These are phyloP conservation scores for Diphasiastrum complanatum DNA, from an alignment of 83 land plant species.

Conservation along the genomic window DNA sequence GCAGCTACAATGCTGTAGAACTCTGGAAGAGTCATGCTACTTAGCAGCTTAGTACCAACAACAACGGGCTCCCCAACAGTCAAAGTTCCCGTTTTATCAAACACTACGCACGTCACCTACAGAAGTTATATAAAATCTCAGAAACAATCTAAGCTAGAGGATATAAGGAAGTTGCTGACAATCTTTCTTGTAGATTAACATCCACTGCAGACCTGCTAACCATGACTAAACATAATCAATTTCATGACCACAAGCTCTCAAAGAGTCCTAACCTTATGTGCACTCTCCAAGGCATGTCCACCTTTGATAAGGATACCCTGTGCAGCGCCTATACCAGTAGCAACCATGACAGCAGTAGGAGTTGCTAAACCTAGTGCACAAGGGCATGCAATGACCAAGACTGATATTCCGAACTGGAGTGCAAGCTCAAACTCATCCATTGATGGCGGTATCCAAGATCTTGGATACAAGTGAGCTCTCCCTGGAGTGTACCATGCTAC, in stretches of 20 bases:
- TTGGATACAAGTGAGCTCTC: neutral
- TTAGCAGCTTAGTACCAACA: neutral
- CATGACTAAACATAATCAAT: neutral
- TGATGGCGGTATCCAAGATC: neutral
- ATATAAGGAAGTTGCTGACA: neutral
- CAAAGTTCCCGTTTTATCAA: neutral
- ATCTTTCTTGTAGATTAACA: neutral
- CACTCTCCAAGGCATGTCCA: too few relatives aligned
- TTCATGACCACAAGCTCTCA: too few relatives aligned
- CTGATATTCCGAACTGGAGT: too few relatives aligned
- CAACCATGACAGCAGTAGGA: too few relatives aligned
- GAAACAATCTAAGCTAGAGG: neutral
- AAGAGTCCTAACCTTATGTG: neutral
- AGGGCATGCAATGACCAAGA: neutral
- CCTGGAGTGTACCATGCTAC: neutral
- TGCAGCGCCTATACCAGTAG: neutral
- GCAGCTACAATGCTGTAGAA: neutral
- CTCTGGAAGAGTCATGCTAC: neutral
- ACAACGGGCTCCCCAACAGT: neutral
- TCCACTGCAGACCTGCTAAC: neutral
- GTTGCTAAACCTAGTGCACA: neutral
- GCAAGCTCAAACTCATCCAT: conserved; percentile 1
- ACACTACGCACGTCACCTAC: neutral
- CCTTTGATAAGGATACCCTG: neutral
- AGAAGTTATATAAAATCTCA: too few relatives aligned